Evolutionary conservation across 2,329 filamentous ascomycete genomes (phyloP), one percentile per base, ranked within the genome.

Genomic region (Colletotrichum musicola): DNA sequence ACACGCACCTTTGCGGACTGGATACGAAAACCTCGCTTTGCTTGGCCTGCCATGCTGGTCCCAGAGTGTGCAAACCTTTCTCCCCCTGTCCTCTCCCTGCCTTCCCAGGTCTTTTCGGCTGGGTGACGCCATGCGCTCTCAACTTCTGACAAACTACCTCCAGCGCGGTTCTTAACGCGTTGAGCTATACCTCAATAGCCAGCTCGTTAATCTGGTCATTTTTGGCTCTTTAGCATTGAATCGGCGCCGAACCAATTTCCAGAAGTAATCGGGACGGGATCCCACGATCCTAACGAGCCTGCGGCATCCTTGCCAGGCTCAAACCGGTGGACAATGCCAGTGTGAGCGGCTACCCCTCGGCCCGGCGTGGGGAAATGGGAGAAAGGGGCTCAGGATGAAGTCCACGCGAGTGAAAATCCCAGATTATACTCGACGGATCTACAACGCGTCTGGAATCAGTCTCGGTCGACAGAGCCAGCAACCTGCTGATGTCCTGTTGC

Each of bases 231-330:
- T 9, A n/a, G 61, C 64, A 59, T 68, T 54, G 61, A 64, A 22
- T 42, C 14, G 53, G 30, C 61, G 47, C 54, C 53, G 30, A 59
- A 54, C 30, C 54, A 64, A 59, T 59, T 40, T 64, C 40, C 27
- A 55, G 9, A 51, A 35, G 42, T 47, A 30, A 30, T 62, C 40
- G 49, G 59, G 18, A 53, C 40, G 40, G 20, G 49, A 64, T 50
- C 61, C 49, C 42, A 25, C 47, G 46, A 59, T 51, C 40, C 18
- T 47, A 16, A 16, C 53, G 18, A 53, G 20, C 61, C 27, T 27
- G 54, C 54, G 27, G 13, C 27, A 59, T 49, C 65, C 65, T 53
- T 64, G 65, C 22, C 46, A 44, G 49, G 47, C 54, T 64, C 47
- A 59, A 59, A 54, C 61, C 46, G 53, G 22, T 42, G 54, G 61